Percentiles rank a stretch among this genome's conserved stretches.
These are phyloP conservation scores for Ogataea methanolica DNA, from an alignment of 805 yeast species.

Conservation along the genomic window DNA sequence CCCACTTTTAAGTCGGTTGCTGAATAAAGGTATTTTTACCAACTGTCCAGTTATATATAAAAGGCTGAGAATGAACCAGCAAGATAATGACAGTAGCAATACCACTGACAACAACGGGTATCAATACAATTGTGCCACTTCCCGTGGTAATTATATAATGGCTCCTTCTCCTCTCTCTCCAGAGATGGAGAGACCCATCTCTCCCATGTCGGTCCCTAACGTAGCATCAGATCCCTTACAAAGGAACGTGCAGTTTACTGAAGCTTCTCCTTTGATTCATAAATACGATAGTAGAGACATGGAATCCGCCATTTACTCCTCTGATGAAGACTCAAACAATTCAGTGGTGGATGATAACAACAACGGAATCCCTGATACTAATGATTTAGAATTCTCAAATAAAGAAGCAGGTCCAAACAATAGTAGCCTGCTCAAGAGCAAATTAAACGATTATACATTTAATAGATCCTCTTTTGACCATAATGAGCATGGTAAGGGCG, in stretches of 20 bases:
- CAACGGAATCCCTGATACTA: neutral
- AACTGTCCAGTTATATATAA: neutral
- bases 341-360: neutral
- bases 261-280: constrained; percentile 12
- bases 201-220: constrained; percentile 14
- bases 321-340: constrained; percentile 17
- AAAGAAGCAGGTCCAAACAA: neutral
- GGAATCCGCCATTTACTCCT: constrained; percentile 23
- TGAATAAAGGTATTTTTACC: neutral
- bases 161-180: neutral
- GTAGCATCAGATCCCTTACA: neutral
- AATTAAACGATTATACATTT: constrained; percentile 9
- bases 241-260: constrained; percentile 20
- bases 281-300: constrained; percentile 7
- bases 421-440: neutral
- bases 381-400: neutral
- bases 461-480: neutral
- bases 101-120: neutral
- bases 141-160: neutral
- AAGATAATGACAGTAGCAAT: neutral
- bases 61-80: neutral
- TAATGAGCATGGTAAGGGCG: no score
- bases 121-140: neutral
- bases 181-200: constrained; percentile 9
- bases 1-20: no score